These are phyloP conservation scores for Hippophae gyantsensis DNA, from an alignment of 306 rosid species.

Conservation along the genomic window DNA sequence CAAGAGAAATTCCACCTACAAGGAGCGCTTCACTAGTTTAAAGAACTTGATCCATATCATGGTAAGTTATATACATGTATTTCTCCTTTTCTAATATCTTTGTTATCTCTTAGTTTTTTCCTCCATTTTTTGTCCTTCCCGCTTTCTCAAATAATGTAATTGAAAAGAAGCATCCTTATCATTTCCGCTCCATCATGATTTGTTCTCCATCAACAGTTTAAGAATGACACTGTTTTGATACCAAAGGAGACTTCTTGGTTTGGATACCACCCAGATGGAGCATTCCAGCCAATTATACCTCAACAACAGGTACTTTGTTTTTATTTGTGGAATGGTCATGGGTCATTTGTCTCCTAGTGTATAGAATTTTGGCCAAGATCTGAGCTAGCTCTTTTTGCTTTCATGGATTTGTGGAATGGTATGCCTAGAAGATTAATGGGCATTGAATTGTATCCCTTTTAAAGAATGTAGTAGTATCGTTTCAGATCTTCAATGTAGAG, in stretches of 20 bases:
- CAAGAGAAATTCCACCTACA: conserved; percentile 60
- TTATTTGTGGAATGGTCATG: conserved; percentile 19
- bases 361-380: conserved; percentile 64
- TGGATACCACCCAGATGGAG: conserved; percentile 77
- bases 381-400: conserved; percentile 71
- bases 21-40: conserved; percentile 64
- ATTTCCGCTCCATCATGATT: neutral
- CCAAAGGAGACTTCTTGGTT: conserved; percentile 93
- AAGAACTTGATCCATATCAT: conserved; percentile 74
- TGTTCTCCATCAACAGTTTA: conserved; percentile 41
- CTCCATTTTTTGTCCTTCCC: too few relatives aligned
- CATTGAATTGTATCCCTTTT: conserved; percentile 93
- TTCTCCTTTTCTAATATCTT: neutral
- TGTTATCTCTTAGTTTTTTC: neutral
- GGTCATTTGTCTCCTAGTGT: conserved; percentile 48
- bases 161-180: neutral
- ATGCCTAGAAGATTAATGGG: conserved; percentile 77
- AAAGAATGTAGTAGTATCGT: conserved; percentile 68
- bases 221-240: conserved; percentile 63
- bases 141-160: neutral
- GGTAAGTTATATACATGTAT: conserved; percentile 35
- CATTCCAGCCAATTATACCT: conserved; percentile 47
- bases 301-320: conserved; percentile 43
- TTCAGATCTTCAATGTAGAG: conserved; percentile 68
- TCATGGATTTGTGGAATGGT: conserved; percentile 82